Evolutionary conservation across 169 alveolate genomes (phyloP).

Genomic region (Plasmodium sp.): DNA sequence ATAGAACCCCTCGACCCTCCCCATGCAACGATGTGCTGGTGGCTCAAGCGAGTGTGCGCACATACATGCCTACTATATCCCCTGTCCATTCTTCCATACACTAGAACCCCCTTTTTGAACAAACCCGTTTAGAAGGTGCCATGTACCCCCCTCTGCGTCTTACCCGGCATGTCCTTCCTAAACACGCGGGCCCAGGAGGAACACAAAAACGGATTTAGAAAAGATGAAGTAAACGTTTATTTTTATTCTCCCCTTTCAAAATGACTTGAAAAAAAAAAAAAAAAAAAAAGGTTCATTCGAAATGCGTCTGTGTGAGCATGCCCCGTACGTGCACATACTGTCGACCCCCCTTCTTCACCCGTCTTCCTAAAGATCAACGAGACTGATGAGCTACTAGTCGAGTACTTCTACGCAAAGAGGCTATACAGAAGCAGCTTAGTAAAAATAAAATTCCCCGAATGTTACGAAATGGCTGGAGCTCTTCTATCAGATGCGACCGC

Average conservation of each 20-base stretch:
- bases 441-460: constrained; percentile 82
- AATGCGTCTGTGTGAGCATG: background rate
- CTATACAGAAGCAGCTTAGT: constrained; percentile 73
- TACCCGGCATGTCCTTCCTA: constrained; percentile 84
- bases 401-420: constrained; percentile 66
- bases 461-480: constrained; percentile 83
- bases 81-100: background rate
- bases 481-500: constrained; percentile 86
- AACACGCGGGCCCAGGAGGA: constrained; percentile 83
- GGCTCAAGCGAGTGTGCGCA: background rate
- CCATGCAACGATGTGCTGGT: background rate
- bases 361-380: constrained; percentile 78
- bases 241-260: constrained; percentile 7
- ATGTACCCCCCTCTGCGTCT: constrained; percentile 76
- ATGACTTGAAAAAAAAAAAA: constrained; percentile 31
- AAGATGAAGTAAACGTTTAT: constrained; percentile 77
- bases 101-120: background rate
- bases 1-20: background rate
- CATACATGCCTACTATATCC: background rate
- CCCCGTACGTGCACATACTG: background rate
- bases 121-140: constrained; percentile 81
- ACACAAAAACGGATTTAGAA: constrained; percentile 74
- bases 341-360: constrained; percentile 14
- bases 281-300: constrained; percentile 51
- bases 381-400: constrained; percentile 40